Conservation (phyloP, 2,329 filamentous ascomycete genomes). For the Dactylonectria estremocensis region DNA sequence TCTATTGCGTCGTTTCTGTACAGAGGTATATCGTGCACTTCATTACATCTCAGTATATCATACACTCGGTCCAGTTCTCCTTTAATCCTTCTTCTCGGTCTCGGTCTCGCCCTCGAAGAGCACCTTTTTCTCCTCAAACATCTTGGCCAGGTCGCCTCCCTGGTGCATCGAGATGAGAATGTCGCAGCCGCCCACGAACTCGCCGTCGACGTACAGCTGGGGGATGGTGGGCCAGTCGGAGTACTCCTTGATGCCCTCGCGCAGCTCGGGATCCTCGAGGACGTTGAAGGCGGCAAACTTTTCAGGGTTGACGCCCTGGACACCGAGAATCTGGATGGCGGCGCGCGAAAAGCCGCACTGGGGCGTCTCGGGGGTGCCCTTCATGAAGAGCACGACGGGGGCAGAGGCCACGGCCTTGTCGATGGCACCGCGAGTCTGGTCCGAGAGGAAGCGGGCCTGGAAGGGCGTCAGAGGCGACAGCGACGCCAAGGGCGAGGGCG, state of each 20-base stretch:
- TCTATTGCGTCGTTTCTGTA: slow-evolving; percentile 45
- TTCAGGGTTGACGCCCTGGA: slow-evolving; percentile 93
- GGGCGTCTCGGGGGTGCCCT: slow-evolving; percentile 95
- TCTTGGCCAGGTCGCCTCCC: slow-evolving; percentile 91
- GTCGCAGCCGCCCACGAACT: slow-evolving; percentile 98
- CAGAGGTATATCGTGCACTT: slow-evolving; percentile 44
- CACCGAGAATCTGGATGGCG: slow-evolving; percentile 92
- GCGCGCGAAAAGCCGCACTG: slow-evolving; percentile 98
- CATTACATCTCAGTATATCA: slow-evolving; percentile 47
- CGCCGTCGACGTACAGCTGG: slow-evolving; percentile 94
- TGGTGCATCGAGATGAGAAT: slow-evolving; percentile 98
- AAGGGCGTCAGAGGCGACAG: slow-evolving; percentile 49
- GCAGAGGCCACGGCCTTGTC: slow-evolving; percentile 90
- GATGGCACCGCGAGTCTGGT: slow-evolving; percentile 85
- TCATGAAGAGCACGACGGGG: slow-evolving; percentile 99
- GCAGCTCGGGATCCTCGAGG: slow-evolving; percentile 89
- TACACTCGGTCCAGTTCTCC: slow-evolving; percentile 38
- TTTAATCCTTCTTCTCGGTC: slow-evolving; percentile 54
- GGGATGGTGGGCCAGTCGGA: slow-evolving; percentile 99
- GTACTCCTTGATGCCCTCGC: slow-evolving; percentile 97
- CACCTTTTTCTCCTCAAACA: slow-evolving; percentile 94
- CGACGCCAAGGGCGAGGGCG: slow-evolving; percentile 43
- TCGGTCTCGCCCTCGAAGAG: slow-evolving; percentile 68
- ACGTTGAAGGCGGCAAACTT: slow-evolving; percentile 99
- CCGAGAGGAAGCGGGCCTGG: slow-evolving; percentile 81